A percentile compares a stretch with the other conserved stretches of the same genome.
Evolutionary conservation across 805 yeast genomes (phyloP).

Genomic region (Ogataea neopini): DNA sequence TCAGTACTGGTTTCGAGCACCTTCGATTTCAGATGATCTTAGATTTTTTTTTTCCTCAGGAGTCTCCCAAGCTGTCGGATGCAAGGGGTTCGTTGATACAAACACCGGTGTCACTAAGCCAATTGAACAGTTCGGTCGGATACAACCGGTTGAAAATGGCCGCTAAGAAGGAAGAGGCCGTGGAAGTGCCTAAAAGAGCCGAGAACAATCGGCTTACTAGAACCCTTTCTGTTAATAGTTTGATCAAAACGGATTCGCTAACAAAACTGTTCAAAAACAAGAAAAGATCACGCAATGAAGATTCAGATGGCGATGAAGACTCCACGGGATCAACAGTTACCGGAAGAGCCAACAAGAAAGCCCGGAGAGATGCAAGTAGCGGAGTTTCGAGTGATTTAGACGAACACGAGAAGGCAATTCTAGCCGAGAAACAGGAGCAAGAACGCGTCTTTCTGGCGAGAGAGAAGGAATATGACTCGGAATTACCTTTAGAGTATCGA

Average conservation of each 20-base stretch:
- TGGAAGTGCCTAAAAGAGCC: slow-evolving; percentile 6
- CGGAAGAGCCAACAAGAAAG: background rate
- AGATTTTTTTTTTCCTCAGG: slow-evolving; percentile 2
- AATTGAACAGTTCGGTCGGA: background rate
- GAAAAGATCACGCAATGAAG: slow-evolving; percentile 17
- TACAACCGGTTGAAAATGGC: slow-evolving; percentile 2
- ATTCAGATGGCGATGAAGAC: slow-evolving; percentile 11
- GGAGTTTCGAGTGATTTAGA: slow-evolving; percentile 8
- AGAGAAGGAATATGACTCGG: slow-evolving; percentile 63
- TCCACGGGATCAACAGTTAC: background rate
- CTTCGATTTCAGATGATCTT: background rate
- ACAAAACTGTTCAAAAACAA: slow-evolving; percentile 25
- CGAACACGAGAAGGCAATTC: slow-evolving; percentile 18
- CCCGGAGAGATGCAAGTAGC: background rate
- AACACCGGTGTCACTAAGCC: background rate
- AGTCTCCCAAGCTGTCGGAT: background rate
- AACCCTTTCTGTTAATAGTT: slow-evolving; percentile 19
- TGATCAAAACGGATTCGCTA: slow-evolving; percentile 25
- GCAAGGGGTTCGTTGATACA: background rate
- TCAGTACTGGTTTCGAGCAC: background rate
- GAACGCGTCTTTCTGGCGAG: slow-evolving; percentile 30
- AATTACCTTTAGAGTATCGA: slow-evolving; percentile 66
- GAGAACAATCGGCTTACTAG: slow-evolving; percentile 14
- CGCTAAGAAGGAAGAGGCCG: slow-evolving; percentile 5
- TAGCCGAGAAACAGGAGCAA: slow-evolving; percentile 23